Base-by-base conservation (phyloP, 2,329 filamentous ascomycete species). In the Cladosporium colombiae region DNA sequence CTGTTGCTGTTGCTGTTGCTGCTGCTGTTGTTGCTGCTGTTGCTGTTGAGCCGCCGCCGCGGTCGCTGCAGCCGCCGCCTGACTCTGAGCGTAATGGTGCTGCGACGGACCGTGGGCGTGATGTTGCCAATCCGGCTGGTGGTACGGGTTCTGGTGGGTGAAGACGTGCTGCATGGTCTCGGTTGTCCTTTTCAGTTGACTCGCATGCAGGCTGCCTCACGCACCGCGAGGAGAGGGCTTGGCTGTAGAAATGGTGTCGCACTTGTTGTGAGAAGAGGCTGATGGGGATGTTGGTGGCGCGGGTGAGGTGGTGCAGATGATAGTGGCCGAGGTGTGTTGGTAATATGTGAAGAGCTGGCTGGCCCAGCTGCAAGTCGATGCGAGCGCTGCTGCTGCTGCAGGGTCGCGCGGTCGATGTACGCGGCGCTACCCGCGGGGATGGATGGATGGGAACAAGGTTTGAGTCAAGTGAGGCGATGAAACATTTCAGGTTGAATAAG, bases 41-140 rank as follows among this genome's bases (percentile, higher is more conserved):
- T 80, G 78, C 68, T 79, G 77, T 70, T 71, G 75, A 68, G 67
- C 74, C 44, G 55, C 86, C 81, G 69, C 69, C 46, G 82, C 60
- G 81, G 82, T 27, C 83, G 85, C 61, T 40, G 84, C 86, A 16
- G 82, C 83, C 16, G 83, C 83, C 35, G 78, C 77, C 67, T 76
- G 74, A 25, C 69, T 67, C 67, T 79, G 77, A 49, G 76, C 78
- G 65, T 76, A 75, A 69, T 81, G 80, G 64, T 72, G 75, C 69
- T 68, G 73, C 44, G 64, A 69, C 53, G 72, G 72, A 70, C 77
- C 77, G 58, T 80, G 79, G 66, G 81, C 79, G 68, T 88, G 86
- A 69, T 90, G 87, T 83, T 90, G 86, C 88, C 88, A 90, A 74
- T 89, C 87, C 60, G 84, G 87, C 73, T 88, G 88, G 74, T 90